Conservation (phyloP, 202 grass and related monocot genomes). For the Carex arenaria region DNA sequence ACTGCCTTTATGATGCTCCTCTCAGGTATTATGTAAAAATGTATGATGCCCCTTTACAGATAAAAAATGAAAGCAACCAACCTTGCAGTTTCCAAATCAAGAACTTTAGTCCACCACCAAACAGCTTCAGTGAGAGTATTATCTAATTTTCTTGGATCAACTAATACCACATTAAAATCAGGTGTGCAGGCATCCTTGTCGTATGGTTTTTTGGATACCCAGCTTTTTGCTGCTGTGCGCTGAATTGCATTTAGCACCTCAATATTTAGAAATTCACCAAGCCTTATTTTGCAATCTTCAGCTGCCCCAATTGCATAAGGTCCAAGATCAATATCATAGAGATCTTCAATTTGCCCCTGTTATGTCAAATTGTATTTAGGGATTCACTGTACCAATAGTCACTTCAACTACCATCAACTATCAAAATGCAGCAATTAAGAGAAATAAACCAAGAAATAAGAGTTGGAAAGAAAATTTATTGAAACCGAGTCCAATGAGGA, state of each 20-base stretch:
- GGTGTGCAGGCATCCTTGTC: constrained; percentile 62
- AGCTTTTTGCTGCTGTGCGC: constrained; percentile 39
- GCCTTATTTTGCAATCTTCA: constrained; percentile 66
- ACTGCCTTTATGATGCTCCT: background rate
- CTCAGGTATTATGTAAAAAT: background rate
- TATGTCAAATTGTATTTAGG: background rate
- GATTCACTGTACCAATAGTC: background rate
- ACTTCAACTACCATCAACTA: background rate
- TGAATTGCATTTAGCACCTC: constrained; percentile 70
- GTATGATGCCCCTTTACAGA: background rate
- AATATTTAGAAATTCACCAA: constrained; percentile 59
- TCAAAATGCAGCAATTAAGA: background rate
- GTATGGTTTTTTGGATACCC: constrained; percentile 48
- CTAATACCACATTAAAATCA: constrained; percentile 57
- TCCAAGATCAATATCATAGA: constrained; percentile 53
- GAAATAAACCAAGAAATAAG: background rate
- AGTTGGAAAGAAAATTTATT: background rate
- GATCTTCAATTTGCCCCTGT: constrained; percentile 81
- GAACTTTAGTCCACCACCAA: constrained; percentile 45
- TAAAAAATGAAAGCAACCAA: constrained; percentile 15
- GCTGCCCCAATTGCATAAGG: constrained; percentile 38
- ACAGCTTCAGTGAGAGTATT: constrained; percentile 39
- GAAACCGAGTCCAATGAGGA: background rate
- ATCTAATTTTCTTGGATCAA: constrained; percentile 57
- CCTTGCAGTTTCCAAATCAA: constrained; percentile 50